Evolutionary conservation across 225 moss, liverwort and hornwort species (phyloP), one percentile per base, ranked within the genome.

Genomic region (Climacium dendroides): DNA sequence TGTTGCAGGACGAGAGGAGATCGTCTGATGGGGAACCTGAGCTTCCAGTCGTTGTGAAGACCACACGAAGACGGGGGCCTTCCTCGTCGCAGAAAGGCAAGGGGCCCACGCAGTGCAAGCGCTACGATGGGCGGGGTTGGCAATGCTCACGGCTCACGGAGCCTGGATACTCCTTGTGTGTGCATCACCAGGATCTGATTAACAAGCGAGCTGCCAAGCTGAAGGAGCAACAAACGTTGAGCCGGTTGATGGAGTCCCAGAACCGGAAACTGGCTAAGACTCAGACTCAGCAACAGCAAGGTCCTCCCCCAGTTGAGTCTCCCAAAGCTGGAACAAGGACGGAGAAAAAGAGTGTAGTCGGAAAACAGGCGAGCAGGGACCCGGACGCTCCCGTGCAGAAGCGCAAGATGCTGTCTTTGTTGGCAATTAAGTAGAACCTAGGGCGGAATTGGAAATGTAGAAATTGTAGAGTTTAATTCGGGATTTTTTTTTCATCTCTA

Each of bases 171-270:
- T 93, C 93, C 10, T 79, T 93, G 45, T 92, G 93, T 57, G 92
- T 93, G 72, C 93, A 93, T 25, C 93, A 93, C 70, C 93, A 93
- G 88, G 92, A 92, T 54, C 87, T 93, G 14, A 93, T 93, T 79
- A 93, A 93, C 88, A 93, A 89, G 85, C 92, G 93, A 43, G 93
- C 93, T 8, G 93, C 93, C 23, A 93, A 93, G 87, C 88, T 93
- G 66, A 93, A 93, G 86, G 92, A 93, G 89, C 92, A 92, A 62
- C 93, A 93, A 61, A 90, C 89, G 6, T 18, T 89, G 62, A 92
- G 80, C 85, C 81, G 92, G 39, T 50, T 93, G 73, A 65, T 93
- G 89, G 91, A 91, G 74, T 90, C 91, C 17, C 87, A 89, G 87
- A 64, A 87, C 64, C 87, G 83, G 63, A 93, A 91, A 73, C 64